Base-by-base conservation (phyloP, 1,284 basidiomycete genomes). In the Xanthoconium separans region DNA sequence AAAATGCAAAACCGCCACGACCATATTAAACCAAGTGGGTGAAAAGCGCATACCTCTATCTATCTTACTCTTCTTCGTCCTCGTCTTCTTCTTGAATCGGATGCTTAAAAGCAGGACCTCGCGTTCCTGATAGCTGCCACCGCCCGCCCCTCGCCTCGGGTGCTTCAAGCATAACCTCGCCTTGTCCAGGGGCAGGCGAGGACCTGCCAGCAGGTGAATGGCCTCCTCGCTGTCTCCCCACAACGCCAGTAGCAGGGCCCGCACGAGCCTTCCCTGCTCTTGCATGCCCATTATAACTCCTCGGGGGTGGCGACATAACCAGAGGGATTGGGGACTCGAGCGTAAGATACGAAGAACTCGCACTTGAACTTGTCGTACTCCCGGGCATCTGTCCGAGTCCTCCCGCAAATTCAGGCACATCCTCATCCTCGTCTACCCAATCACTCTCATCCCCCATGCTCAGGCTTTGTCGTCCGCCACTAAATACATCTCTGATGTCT, bases 371-470 rank as follows among this genome's bases (percentile, higher is more conserved):
- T 24, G 68, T 53, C 6, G 66, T 55, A 2, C 77, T 74, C 13
- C 77, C 71, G 2, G 81, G 76, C 74, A 82, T 77, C 71, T 92
- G 89, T 1, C 89, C 89, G 37, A 92, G 70, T 6, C 89, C 89
- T 46, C 88, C 89, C 13, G 83, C 84, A 70, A 89, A 91, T n/a
- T 80, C 77, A 3, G 84, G 82, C 34, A 81, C 70, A 59, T 91
- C 89, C 24, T 91, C 88, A 41, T 92, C 90, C 61, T 91, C 87
- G 64, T 92, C 89, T 6, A 90, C 84, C 89, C 89, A 91, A 56
- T 91, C 89, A 42, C 84, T 85, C 61, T 91, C 89, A 62, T 91
- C 89, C 9, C 85, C 84, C 52, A 80, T 70, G 58, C 67, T 82
- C 46, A 83, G 65, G 30, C 83, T 82, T 48, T 78, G 78, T 57